Percentiles rank a stretch among this genome's conserved stretches.
Conservation (phyloP, 2,329 filamentous ascomycete genomes). For the Hypomyces perniciosus region DNA sequence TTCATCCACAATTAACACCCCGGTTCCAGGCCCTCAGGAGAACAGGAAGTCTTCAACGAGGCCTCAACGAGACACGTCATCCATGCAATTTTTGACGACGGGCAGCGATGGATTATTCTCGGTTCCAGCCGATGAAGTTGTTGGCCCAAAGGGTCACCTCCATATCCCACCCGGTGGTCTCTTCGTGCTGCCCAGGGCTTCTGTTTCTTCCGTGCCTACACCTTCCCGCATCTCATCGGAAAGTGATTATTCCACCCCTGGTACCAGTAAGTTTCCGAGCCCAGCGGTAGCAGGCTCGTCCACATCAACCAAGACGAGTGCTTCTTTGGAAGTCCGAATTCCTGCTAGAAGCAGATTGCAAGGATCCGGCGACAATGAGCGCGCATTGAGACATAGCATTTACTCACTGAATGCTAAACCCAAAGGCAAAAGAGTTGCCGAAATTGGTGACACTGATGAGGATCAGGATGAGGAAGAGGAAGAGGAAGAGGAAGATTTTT, state of each 20-base stretch:
- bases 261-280: constrained; percentile 32
- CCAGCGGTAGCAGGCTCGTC: constrained; percentile 22
- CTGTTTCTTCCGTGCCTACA: constrained; percentile 28
- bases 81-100: constrained; percentile 13
- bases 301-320: neutral
- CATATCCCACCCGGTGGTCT: constrained; percentile 12
- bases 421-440: constrained; percentile 33
- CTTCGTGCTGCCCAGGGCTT: constrained; percentile 19
- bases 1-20: neutral
- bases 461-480: constrained; percentile 20
- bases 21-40: neutral
- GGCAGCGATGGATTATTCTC: constrained; percentile 12
- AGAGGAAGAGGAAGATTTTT: constrained; percentile 27
- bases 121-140: constrained; percentile 5
- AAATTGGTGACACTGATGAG: constrained; percentile 37
- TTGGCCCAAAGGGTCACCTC: constrained; percentile 1
- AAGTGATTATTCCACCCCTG: constrained; percentile 30
- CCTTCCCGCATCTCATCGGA: constrained; percentile 26
- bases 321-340: constrained; percentile 25
- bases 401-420: constrained; percentile 41
- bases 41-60: neutral
- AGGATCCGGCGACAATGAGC: constrained; percentile 21
- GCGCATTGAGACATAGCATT: constrained; percentile 35
- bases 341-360: constrained; percentile 17
- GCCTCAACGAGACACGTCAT: constrained; percentile 21